Conservation (phyloP, 139 green algal genomes). For the Chlorella sp. region DNA sequence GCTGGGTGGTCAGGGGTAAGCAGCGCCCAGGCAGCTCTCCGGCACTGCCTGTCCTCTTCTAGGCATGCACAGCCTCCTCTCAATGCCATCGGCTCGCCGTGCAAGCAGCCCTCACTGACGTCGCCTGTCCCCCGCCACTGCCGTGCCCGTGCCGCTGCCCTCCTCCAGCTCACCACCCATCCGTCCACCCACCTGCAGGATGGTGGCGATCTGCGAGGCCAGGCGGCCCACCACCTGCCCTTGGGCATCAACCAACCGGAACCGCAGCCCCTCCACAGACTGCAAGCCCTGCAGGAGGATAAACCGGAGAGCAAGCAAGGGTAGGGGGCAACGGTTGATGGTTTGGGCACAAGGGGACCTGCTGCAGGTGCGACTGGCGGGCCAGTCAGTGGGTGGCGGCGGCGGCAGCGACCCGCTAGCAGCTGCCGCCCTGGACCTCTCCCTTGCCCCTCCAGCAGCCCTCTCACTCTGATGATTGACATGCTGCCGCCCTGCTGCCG, state of each 20-base stretch:
- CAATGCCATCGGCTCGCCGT: no score
- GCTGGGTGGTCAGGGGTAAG: not conserved
- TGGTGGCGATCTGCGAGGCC: conserved; percentile 69
- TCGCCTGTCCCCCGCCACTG: no score
- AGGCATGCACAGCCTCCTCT: no score
- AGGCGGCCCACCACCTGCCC: conserved; percentile 88
- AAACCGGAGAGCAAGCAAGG: not conserved
- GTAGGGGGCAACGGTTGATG: not conserved
- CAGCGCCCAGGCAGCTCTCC: no score
- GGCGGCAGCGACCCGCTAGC: not conserved
- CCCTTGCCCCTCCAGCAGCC: no score
- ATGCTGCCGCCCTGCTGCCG: not conserved
- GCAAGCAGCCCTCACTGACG: no score
- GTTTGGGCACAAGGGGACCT: no score
- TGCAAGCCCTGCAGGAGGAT: conserved; percentile 51
- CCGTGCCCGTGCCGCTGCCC: no score
- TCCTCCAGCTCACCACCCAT: no score
- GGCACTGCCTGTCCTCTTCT: no score
- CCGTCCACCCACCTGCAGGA: conserved; percentile 49
- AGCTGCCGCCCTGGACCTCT: not conserved
- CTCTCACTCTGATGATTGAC: not conserved
- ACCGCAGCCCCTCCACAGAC: conserved; percentile 66
- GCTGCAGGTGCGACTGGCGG: not conserved
- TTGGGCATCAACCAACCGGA: conserved; percentile 85
- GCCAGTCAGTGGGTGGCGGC: not conserved